Evolutionary conservation across 2,329 filamentous ascomycete genomes (phyloP), one percentile per base, ranked within the genome.

Genomic region (Penicillium occitanis): DNA sequence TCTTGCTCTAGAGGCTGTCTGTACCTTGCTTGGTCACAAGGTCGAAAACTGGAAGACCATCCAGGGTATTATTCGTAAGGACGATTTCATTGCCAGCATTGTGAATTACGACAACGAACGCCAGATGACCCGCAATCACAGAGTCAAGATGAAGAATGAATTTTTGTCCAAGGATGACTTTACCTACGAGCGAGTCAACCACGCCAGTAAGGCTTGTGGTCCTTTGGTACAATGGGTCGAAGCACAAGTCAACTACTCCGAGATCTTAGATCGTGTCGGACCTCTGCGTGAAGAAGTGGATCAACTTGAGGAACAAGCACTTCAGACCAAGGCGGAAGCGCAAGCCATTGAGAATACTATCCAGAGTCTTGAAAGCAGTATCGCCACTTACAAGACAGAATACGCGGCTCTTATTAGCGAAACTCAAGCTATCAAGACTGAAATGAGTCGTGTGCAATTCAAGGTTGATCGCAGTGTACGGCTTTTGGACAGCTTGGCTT

Each of bases 11-110:
- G 94, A 98, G 76, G 92, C 95, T n/a, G 96, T 99, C 5, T 98
- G 95, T 81, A 95, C 93, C 0, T 82, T 99, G 58, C 87, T 99
- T 64, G 94, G 94, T 14, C 92, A 98, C 81, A 95, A 91, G 78
- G 90, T 92, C 68, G 87, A 89, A 66, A 92, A 91, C 75, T 99
- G 95, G 95, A 97, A 93, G 82, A 89, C 88, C 13, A 92, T 98
- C 67, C 91, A 96, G 77, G 89, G 86, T 62, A 91, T 98, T 68
- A 88, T 99, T 67, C 91, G 94, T 73, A 88, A 88, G 66, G 95
- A 98, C 73, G 94, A 98, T 75, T 99, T 99, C 80, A 98, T 99
- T 79, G 91, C 93, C 59, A 97, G 92, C 80, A 99, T 99, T 73
- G 91, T 98, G 78, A 93, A 92, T 77, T 99, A 97, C 75, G 91